These are phyloP conservation scores for Xylariaceae sp. DNA, from an alignment of 2,329 filamentous ascomycete species.

Conservation along the genomic window DNA sequence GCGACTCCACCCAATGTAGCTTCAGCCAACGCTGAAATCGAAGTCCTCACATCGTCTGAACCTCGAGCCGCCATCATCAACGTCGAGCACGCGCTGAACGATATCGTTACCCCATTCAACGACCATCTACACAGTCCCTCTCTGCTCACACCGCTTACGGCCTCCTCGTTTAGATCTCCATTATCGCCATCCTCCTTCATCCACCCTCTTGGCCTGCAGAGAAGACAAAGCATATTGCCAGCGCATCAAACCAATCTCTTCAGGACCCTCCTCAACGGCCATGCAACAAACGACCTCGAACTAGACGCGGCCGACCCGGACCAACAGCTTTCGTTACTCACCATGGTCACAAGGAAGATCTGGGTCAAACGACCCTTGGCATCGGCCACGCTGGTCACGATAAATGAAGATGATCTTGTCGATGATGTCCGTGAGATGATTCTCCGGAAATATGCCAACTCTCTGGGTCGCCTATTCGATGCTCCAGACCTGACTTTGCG, in stretches of 20 bases:
- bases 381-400: conserved; percentile 85
- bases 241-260: conserved; percentile 55
- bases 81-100: conserved; percentile 1
- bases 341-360: conserved; percentile 78
- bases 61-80: conserved; percentile 29
- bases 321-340: conserved; percentile 48
- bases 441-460: conserved; percentile 91
- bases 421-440: conserved; percentile 95
- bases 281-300: conserved; percentile 49
- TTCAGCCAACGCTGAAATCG: conserved; percentile 3
- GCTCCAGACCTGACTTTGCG: conserved; percentile 86
- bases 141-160: conserved; percentile 25
- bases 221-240: conserved; percentile 54
- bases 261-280: conserved; percentile 58
- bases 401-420: conserved; percentile 87
- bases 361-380: conserved; percentile 91
- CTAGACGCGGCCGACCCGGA: conserved; percentile 44
- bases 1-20: conserved; percentile 24
- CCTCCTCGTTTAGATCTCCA: conserved; percentile 24
- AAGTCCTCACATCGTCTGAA: conserved; percentile 10
- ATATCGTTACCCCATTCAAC: conserved; percentile 23
- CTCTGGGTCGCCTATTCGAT: conserved; percentile 86
- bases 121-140: conserved; percentile 28
- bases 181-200: conserved; percentile 32
- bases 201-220: conserved; percentile 40